These are phyloP conservation scores for Phytophthora sp. DNA, from an alignment of 352 stramenopile species.

Conservation along the genomic window DNA sequence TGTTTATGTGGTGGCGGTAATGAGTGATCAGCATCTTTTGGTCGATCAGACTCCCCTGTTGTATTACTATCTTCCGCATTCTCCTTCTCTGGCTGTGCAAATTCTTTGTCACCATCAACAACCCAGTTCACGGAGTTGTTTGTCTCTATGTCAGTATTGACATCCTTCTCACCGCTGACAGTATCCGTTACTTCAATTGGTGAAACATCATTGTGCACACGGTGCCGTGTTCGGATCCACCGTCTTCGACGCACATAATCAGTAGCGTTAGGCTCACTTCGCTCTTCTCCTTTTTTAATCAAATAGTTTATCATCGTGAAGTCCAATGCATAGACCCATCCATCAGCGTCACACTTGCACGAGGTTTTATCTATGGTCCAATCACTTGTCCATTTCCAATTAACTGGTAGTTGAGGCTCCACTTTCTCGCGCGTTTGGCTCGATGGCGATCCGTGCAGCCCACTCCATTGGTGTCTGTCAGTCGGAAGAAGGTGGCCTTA, in stretches of 20 bases:
- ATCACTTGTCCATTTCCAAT: conserved; percentile 69
- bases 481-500: conserved; percentile 70
- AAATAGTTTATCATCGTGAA: conserved; percentile 82
- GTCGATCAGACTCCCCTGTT: background rate
- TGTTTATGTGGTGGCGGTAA: background rate
- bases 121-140: conserved; percentile 22
- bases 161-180: conserved; percentile 4
- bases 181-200: background rate
- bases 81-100: conserved; percentile 16
- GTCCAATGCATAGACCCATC: conserved; percentile 83
- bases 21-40: background rate
- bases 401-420: conserved; percentile 67
- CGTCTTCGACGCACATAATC: conserved; percentile 74
- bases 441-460: conserved; percentile 59
- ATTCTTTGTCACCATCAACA: conserved; percentile 36
- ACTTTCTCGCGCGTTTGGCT: conserved; percentile 63
- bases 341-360: conserved; percentile 62
- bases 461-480: conserved; percentile 68
- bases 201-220: conserved; percentile 21
- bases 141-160: conserved; percentile 30
- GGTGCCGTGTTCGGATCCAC: conserved; percentile 65
- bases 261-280: conserved; percentile 55
- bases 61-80: background rate
- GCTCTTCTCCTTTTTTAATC: conserved; percentile 61
- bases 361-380: conserved; percentile 65